Evolutionary conservation across 257 asterid genomes (phyloP).

Genomic region (Nicotiana tabacum): DNA sequence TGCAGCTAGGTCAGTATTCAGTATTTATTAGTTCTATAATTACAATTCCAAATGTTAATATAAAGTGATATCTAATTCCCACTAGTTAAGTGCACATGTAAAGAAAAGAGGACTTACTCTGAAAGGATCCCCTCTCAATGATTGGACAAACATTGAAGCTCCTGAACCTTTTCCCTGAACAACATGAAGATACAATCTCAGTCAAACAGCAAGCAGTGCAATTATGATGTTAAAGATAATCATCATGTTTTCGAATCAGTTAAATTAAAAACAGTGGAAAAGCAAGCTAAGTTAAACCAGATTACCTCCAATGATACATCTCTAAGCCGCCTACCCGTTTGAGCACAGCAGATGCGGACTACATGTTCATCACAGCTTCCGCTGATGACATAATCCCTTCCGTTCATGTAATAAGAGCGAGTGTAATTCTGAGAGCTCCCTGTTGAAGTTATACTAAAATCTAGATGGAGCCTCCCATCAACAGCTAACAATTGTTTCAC

Average conservation of each 20-base stretch:
- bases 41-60: background rate
- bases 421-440: slow-evolving; percentile 89
- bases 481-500: slow-evolving; percentile 87
- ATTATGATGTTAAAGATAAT: background rate
- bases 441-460: slow-evolving; percentile 66
- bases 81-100: background rate
- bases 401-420: slow-evolving; percentile 89
- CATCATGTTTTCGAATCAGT: slow-evolving; percentile 2
- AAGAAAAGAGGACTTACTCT: slow-evolving; percentile 44
- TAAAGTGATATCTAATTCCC: background rate
- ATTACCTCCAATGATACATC: slow-evolving; percentile 81
- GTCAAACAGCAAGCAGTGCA: slow-evolving; percentile 2
- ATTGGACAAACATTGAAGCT: slow-evolving; percentile 91
- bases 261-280: background rate
- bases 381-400: slow-evolving; percentile 85
- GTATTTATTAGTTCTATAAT: background rate
- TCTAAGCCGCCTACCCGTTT: slow-evolving; percentile 84
- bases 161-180: slow-evolving; percentile 83
- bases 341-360: slow-evolving; percentile 87
- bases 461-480: slow-evolving; percentile 85
- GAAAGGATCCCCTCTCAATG: slow-evolving; percentile 91
- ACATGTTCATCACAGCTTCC: slow-evolving; percentile 97
- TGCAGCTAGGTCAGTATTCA: background rate
- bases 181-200: slow-evolving; percentile 7
- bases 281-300: slow-evolving; percentile 10